Conservation (phyloP, 495 filamentous ascomycete species). For the Trichoderma erinaceum region DNA sequence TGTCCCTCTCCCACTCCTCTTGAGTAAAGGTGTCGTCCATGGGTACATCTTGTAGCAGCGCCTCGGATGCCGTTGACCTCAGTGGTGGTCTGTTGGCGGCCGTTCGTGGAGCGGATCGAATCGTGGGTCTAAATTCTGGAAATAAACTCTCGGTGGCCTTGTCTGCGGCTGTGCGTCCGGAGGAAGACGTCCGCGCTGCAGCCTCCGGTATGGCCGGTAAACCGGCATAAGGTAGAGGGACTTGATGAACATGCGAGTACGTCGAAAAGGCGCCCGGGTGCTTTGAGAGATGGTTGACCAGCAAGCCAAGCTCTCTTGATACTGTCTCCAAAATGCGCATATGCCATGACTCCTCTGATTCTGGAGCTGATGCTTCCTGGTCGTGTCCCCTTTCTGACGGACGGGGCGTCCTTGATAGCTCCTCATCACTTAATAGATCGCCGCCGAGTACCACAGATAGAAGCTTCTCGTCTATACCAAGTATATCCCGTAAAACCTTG, state of each 20-base stretch:
- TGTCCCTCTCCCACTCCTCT: slow-evolving; percentile 83
- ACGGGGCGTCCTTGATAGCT: slow-evolving; percentile 38
- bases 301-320: slow-evolving; percentile 73
- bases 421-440: slow-evolving; percentile 56
- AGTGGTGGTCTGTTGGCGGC: slow-evolving; percentile 24
- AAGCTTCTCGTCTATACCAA: slow-evolving; percentile 82
- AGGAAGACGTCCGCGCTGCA: slow-evolving; percentile 19
- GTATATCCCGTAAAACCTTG: slow-evolving; percentile 77
- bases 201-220: slow-evolving; percentile 49
- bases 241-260: slow-evolving; percentile 52
- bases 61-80: slow-evolving; percentile 19
- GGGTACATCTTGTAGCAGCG: slow-evolving; percentile 20
- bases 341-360: slow-evolving; percentile 60
- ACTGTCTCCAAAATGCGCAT: slow-evolving; percentile 72
- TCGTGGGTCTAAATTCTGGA: slow-evolving; percentile 41
- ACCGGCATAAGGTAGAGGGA: slow-evolving; percentile 49
- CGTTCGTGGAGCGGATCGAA: slow-evolving; percentile 26
- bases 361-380: slow-evolving; percentile 23
- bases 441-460: slow-evolving; percentile 87
- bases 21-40: slow-evolving; percentile 36
- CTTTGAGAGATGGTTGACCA: slow-evolving; percentile 78
- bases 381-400: slow-evolving; percentile 21
- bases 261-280: slow-evolving; percentile 71
- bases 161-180: slow-evolving; percentile 22
- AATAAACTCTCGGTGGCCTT: slow-evolving; percentile 27